Evolutionary conservation across 2,329 filamentous ascomycete genomes (phyloP).

Genomic region (Byssothecium circinans): DNA sequence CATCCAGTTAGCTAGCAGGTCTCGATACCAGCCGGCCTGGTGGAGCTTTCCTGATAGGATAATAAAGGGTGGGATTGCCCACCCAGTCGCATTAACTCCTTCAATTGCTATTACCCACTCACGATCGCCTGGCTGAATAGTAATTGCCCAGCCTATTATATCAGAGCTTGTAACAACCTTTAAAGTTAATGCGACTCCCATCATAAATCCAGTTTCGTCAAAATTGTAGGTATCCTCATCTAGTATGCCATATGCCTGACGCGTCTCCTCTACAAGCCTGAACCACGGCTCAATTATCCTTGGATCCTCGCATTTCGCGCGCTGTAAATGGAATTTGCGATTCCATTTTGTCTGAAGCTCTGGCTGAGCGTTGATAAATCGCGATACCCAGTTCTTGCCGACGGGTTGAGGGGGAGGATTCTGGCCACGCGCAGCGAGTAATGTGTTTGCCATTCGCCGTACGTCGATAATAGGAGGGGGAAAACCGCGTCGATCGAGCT

Average conservation of each 20-base stretch:
- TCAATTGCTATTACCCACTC: constrained; percentile 14
- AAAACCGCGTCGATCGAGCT: constrained; percentile 9
- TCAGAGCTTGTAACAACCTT: constrained; percentile 11
- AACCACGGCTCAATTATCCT: constrained; percentile 7
- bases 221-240: constrained; percentile 20
- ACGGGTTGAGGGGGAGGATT: constrained; percentile 3
- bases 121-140: constrained; percentile 11
- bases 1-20: too few species aligned
- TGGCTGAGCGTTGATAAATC: constrained; percentile 11
- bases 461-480: constrained; percentile 8
- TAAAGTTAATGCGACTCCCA: constrained; percentile 12
- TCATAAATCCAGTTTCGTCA: constrained; percentile 36
- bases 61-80: too few species aligned
- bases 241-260: constrained; percentile 5
- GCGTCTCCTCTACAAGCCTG: constrained; percentile 11
- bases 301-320: constrained; percentile 8
- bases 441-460: constrained; percentile 9
- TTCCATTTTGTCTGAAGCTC: constrained; percentile 15
- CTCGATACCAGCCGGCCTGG: too few species aligned
- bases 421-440: constrained; percentile 12
- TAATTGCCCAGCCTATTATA: constrained; percentile 4
- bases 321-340: constrained; percentile 4
- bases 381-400: constrained; percentile 11
- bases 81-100: too few species aligned
- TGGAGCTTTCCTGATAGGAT: too few species aligned